Evolutionary conservation across 192 early-diverging fungal genomes (phyloP), one percentile per base, ranked within the genome.

Genomic region (Coemansia sp.): DNA sequence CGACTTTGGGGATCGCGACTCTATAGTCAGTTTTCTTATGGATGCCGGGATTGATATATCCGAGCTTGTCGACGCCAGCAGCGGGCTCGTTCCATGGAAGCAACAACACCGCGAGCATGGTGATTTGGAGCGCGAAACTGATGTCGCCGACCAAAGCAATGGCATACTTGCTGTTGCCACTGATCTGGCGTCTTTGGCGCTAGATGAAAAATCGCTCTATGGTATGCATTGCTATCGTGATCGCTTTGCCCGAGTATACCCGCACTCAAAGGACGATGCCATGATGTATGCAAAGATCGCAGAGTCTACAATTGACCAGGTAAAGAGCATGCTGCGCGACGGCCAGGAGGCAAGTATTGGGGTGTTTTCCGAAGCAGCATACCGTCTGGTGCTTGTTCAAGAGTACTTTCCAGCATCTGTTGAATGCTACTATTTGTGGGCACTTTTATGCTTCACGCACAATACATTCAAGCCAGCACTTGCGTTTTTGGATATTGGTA

Each of bases 361-460:
- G 4, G 60, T 73, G 34, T 69, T 73, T 38, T 53, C 30, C 22
- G 79, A 82, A 57, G 74, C 70, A 2, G 70, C 74, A 6, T 63
- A 55, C 44, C 68, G 74, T 2, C 50, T 76, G 23, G 25, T 82
- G 47, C 55, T 69, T 28, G 74, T 82, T 30, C 79, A 76, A 27
- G 79, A 82, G 36, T 64, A 59, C 56, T 76, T 76, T 17, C 79
- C 79, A 8, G 54, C 61, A 9, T 76, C 73, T 17, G 69, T 64
- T 53, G 79, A 82, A 57, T 76, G 79, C 64, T 82, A 76, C 54
- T 76, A 82, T 31, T 57, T 82, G 61, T 76, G 65, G 74, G 79
- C 70, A 4, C 64, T 82, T 54, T 64, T 82, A 25, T 82, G 79
- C 67, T 82, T 55, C 31, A 70, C 73, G 74, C 68, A 64, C 45